These are phyloP conservation scores for Cystobasidium slooffiae DNA, from an alignment of 1,284 basidiomycete species.

Conservation along the genomic window DNA sequence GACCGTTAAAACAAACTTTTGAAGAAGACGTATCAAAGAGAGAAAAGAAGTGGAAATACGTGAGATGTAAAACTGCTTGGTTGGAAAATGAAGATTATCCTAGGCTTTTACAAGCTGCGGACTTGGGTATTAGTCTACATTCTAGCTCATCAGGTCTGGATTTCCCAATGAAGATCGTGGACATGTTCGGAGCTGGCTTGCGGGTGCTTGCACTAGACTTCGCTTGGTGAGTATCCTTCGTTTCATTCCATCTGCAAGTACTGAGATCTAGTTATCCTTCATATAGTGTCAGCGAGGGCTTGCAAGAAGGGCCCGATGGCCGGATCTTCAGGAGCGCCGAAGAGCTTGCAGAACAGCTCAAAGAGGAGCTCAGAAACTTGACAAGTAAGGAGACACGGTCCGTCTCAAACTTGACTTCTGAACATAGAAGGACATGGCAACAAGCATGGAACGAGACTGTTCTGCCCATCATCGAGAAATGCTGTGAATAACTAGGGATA, in stretches of 20 bases:
- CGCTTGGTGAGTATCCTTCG: slow-evolving; percentile 67
- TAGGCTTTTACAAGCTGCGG: slow-evolving; percentile 79
- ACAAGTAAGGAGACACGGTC: slow-evolving; percentile 59
- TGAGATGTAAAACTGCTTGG: slow-evolving; percentile 75
- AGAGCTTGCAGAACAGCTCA: slow-evolving; percentile 72
- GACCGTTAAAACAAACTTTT: slow-evolving; percentile 74
- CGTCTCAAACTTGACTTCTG: not conserved
- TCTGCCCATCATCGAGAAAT: slow-evolving; percentile 63
- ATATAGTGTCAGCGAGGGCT: slow-evolving; percentile 78
- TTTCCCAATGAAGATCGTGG: slow-evolving; percentile 98
- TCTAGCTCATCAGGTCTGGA: slow-evolving; percentile 87
- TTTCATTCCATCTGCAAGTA: not conserved
- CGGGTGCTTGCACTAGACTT: slow-evolving; percentile 92
- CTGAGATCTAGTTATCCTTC: slow-evolving; percentile 4
- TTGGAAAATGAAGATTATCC: slow-evolving; percentile 93
- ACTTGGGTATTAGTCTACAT: slow-evolving; percentile 90
- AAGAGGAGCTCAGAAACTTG: slow-evolving; percentile 69
- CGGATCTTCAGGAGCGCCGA: slow-evolving; percentile 71
- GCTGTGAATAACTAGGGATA: not conserved
- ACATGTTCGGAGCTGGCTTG: slow-evolving; percentile 96
- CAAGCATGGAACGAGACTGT: slow-evolving; percentile 79
- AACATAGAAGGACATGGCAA: slow-evolving; percentile 64
- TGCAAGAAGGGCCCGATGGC: slow-evolving; percentile 81
- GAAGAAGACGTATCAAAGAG: slow-evolving; percentile 68
- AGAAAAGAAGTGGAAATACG: slow-evolving; percentile 74